Evolutionary conservation across 2,329 filamentous ascomycete species (phyloP), one percentile per base, ranked within the genome.

Genomic region (Fusarium sp.): DNA sequence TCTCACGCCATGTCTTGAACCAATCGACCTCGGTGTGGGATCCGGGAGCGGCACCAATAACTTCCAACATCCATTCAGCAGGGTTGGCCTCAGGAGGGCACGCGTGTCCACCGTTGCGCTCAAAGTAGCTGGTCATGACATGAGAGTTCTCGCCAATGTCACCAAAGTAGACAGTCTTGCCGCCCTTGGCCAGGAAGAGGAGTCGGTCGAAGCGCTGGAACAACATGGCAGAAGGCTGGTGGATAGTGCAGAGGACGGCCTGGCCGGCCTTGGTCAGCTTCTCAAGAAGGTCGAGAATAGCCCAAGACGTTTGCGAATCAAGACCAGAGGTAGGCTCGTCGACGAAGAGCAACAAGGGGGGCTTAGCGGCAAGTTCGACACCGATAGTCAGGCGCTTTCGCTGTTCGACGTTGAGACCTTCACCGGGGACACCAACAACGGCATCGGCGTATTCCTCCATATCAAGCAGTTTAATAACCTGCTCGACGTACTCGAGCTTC

Each of bases 321-420:
- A 98, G 91, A 86, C 96, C 96, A 31, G 95, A 98, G 5, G 95
- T 98, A 16, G 96, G 96, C 83, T 98, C 96, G 78, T 98, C 96
- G 42, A 98, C 91, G 85, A 98, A 98, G 56, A 98, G 90, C 70
- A 98, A 88, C 62, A 98, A 88, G 45, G 94, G 92, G 7, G 96
- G 96, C 85, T 97, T 98, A 8, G 96, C 96, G 47, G 95, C 95
- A 27, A 98, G 89, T 81, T 98, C 96, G n/a, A 98, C 95, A 83
- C 95, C 96, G 73, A 98, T 98, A 0, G 95, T 98, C 8, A 98
- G 88, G 78, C 95, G 93, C 83, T 92, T 92, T 60, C 90, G 86
- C 81, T 92, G 91, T 78, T 92, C 91, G 16, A 91, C 89, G 79
- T 94, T 94, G 40, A 94, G 88, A 83, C 94, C 95, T 86, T 97